Base-by-base conservation (phyloP, 169 alveolate species). In the Plasmodium knowlesi region DNA sequence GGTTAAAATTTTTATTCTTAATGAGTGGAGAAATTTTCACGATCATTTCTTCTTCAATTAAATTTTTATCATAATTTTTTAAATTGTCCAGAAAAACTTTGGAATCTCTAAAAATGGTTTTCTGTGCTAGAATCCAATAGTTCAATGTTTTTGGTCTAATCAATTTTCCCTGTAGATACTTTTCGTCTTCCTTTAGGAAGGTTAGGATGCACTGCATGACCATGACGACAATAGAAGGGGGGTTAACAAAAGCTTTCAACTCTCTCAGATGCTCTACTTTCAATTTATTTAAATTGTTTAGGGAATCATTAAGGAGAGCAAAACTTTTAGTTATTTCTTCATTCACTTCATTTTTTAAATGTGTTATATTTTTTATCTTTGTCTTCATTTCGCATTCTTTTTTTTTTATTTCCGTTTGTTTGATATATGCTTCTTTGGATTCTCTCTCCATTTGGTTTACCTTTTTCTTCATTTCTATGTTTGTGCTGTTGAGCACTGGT, bases 191-290 rank as follows among this genome's bases (percentile, higher is more conserved):
- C 72, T 79, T 89, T 61, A 89, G 41, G 53, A 89, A 89, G 4
- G 94, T 89, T 79, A 89, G 57, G 50, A 89, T 89, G 41, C 94
- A 89, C 71, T 89, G 88, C 71, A 89, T 89, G 5, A 89, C 94
- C 94, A 89, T 89, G 6, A 89, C 83, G 73, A 89, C 94, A 79
- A 89, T 79, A 2, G 88, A 16, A 0, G 94, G 94, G 39, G 94
- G 94, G 39, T 89, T 89, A 0, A 89, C 73, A 89, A 89, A 89
- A 0, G 94, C 94, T 67, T 89, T 89, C n/a, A 89, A 79, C 73
- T 89, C 94, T 89, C 94, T 78, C 61, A 89, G 73, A 67, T 89
- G 94, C n/a, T 89, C 94, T 28, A 89, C 94, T 79, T 89, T 89
- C 67, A 89, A 57, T 78, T 89, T 89, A 32, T 89, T 79, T 67